Base-by-base conservation (phyloP, 805 yeast species). In the Ogataea zsoltii region DNA sequence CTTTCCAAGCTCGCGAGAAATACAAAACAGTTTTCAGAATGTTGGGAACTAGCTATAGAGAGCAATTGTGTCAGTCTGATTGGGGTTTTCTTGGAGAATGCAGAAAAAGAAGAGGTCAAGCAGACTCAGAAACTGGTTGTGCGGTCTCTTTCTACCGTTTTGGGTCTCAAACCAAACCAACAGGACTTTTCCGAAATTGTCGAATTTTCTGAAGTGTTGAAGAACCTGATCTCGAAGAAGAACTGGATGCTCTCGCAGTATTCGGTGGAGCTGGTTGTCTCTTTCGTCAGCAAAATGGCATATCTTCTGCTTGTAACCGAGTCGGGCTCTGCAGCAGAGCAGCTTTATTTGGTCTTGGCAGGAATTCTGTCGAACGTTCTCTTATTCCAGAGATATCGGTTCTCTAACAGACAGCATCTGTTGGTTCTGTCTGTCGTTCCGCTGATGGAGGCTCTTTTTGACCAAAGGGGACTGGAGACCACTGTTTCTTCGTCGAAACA, bases 391-490 rank as follows among this genome's bases (percentile, higher is more conserved):
- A 75, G 97, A 42, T 78, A 70, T 58, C 77, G 89, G 56, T 67
- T 91, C 15, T 72, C 83, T 0, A 80, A 83, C 30, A 79, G 97
- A 59, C 82, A 87, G 57, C 96, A 89, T 61, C 57, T 90, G 36
- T 53, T 89, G 2, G 67, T 79, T 7, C 55, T 70, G 1, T 61
- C 76, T 1, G 68, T 85, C 35, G 69, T 75, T 12, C 66, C 78
- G 3, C 64, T 83, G 39, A 64, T 92, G 59, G 75, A 69, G 38
- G 62, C 74, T 1, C 55, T 86, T 3, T 54, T 66, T 69, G 42
- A 61, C 39, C 17, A n/a, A 11, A 48, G 53, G 15, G 38, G 43
- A 26, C 46, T 53, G 13, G 38, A 42, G 4, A 25, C 42, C 11
- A 23, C 38, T 7, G 19, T 54, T 26, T 44, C 56, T 16, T 23